Evolutionary conservation across 2,329 filamentous ascomycete genomes (phyloP).

Genomic region (Penicillium occitanis): DNA sequence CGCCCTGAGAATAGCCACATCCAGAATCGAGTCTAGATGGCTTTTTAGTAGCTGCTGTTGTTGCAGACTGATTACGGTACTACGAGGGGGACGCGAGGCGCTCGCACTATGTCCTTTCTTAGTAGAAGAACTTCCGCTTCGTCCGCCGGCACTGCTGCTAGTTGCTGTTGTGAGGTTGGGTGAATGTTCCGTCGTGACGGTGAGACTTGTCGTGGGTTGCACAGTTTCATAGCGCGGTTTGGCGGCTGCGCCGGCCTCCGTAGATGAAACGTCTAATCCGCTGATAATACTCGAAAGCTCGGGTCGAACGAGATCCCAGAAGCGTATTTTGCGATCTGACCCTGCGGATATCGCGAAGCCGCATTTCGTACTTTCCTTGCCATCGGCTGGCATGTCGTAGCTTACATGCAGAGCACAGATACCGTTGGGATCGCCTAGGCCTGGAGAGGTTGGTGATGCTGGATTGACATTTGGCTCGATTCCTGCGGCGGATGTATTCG

Average conservation of each 20-base stretch:
- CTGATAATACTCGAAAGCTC: conserved; percentile 80
- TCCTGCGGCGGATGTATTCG: conserved; percentile 54
- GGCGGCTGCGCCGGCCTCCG: conserved; percentile 45
- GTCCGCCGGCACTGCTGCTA: conserved; percentile 29
- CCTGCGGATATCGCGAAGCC: conserved; percentile 86
- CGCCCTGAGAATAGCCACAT: conserved; percentile 82
- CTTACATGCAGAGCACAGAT: conserved; percentile 74
- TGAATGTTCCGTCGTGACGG: conserved; percentile 65
- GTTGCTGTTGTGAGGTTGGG: conserved; percentile 41
- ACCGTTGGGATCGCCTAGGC: conserved; percentile 46
- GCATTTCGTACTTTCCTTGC: conserved; percentile 60
- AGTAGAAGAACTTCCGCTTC: conserved; percentile 28
- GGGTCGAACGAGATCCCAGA: conserved; percentile 82
- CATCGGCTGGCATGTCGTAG: conserved; percentile 67
- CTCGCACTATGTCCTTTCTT: conserved; percentile 41
- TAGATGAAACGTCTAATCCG: conserved; percentile 65
- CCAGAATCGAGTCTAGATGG: conserved; percentile 83
- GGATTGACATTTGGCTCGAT: conserved; percentile 59
- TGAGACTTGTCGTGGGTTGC: conserved; percentile 63
- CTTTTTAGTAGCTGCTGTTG: conserved; percentile 82
- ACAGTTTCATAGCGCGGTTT: conserved; percentile 70
- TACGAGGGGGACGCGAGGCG: conserved; percentile 60
- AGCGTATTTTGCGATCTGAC: conserved; percentile 85
- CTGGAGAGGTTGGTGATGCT: conserved; percentile 7
- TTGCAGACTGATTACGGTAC: conserved; percentile 81